Conservation (phyloP, 805 yeast genomes). For the Barnettozyma californica region DNA sequence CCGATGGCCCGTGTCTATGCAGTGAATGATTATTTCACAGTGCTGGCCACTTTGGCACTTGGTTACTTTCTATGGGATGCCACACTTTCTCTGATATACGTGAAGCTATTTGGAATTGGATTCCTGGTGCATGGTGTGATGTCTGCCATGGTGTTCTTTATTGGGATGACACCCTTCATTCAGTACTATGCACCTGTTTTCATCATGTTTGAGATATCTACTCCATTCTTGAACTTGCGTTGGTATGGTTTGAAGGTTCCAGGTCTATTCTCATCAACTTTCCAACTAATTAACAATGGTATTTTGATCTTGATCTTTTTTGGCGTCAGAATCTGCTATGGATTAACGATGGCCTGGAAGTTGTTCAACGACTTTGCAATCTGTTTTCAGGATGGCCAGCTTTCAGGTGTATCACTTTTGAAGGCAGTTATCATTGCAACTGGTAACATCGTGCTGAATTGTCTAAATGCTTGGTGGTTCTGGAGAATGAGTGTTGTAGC, state of each 20-base stretch:
- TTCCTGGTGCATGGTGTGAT: slow-evolving; percentile 75
- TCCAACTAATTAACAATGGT: slow-evolving; percentile 59
- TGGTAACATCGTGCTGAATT: slow-evolving; percentile 50
- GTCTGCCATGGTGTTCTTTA: slow-evolving; percentile 62
- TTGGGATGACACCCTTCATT: slow-evolving; percentile 60
- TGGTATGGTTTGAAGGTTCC: slow-evolving; percentile 80
- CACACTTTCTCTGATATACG: slow-evolving; percentile 51
- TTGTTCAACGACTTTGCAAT: slow-evolving; percentile 41
- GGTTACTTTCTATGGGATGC: slow-evolving; percentile 90
- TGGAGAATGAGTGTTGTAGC: slow-evolving; percentile 68
- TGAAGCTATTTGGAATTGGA: slow-evolving; percentile 60
- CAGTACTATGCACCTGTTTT: slow-evolving; percentile 70
- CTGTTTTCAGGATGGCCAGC: slow-evolving; percentile 34
- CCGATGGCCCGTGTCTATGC: slow-evolving; percentile 50
- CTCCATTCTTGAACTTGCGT: slow-evolving; percentile 82
- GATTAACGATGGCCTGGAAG: slow-evolving; percentile 56
- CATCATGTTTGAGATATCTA: slow-evolving; percentile 71
- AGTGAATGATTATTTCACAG: slow-evolving; percentile 61
- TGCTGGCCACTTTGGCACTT: slow-evolving; percentile 56
- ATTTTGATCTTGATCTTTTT: slow-evolving; percentile 60
- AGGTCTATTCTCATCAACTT: slow-evolving; percentile 43
- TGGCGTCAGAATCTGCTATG: slow-evolving; percentile 68
- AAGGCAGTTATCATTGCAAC: slow-evolving; percentile 30
- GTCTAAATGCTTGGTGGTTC: slow-evolving; percentile 74
- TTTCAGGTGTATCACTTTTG: slow-evolving; percentile 30